Evolutionary conservation across 2,329 filamentous ascomycete species (phyloP), one percentile per base, ranked within the genome.

Genomic region (Trichoderma breve): DNA sequence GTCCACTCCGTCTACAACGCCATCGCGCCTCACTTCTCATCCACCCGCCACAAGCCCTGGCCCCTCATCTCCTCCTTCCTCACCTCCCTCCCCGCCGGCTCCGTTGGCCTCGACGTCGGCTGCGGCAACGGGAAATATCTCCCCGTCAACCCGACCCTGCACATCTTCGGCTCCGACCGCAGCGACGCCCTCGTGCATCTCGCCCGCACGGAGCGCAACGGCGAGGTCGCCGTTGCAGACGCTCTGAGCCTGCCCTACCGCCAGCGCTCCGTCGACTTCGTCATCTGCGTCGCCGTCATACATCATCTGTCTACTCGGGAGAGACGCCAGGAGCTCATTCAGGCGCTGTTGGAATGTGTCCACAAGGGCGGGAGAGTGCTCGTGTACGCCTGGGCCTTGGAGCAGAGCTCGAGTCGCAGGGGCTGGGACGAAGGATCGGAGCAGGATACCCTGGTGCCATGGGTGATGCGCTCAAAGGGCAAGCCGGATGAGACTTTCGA

Each of bases 71-170:
- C 94, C 74, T 85, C 85, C 43, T 98, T 98, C 80, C 87, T 98
- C 43, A 83, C 85, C 64, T 83, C 84, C 36, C 88, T 92, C 62
- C 79, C 86, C 0, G 83, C 90, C 14, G 95, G 95, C 30, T 88
- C 93, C 64, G 83, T 98, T 71, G 96, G 96, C 11, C 86, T 97
- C 36, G 96, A 99, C 82, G 87, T 98, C 71, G 96, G 96, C 73
- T 98, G 96, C 82, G 96, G 96, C 73, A 99, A 99, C 83, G 96
- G 96, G 76, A 98, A 98, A 85, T 98, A 98, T 81, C 85, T 98
- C 73, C 85, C 88, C 73, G 92, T 97, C 71, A 97, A 97, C 82
- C 87, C 86, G 26, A 83, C 89, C 76, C 83, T 97, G 63, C 94
- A 93, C 83, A 91, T 98, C 69, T 80, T 98, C 72, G 95, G 90